phyloP scores from a whole-genome alignment of 768 basidiomycete genomes.

The Tylopilus felleus region DNA sequence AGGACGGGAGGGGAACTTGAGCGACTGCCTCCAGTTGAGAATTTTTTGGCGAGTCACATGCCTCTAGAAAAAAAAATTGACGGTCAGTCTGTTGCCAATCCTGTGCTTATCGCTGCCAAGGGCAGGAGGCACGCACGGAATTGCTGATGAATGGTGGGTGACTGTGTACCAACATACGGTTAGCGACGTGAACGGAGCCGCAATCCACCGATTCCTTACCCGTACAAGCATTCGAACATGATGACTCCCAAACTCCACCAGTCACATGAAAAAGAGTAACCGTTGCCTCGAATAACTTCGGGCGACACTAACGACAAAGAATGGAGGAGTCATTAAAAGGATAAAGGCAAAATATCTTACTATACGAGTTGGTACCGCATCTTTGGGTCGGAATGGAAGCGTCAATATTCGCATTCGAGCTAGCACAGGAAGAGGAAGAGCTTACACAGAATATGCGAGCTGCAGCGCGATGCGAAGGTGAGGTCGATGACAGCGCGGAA shows the following conservation, averaged over 20 bases:
- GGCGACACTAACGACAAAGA: slow-evolving; percentile 65
- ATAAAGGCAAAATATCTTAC: slow-evolving; percentile 45
- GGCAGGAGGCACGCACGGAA: slow-evolving; percentile 53
- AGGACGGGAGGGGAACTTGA: slow-evolving; percentile 84
- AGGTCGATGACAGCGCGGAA: slow-evolving; percentile 23
- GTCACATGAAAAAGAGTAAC: slow-evolving; percentile 92
- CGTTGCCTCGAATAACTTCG: slow-evolving; percentile 86
- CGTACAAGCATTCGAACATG: slow-evolving; percentile 93
- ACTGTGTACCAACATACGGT: slow-evolving; percentile 38
- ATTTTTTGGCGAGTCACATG: slow-evolving; percentile 97
- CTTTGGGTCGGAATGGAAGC: slow-evolving; percentile 42
- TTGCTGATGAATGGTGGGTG: slow-evolving; percentile 96
- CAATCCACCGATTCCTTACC: slow-evolving; percentile 48
- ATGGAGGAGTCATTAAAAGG: slow-evolving; percentile 26
- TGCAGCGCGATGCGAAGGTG: slow-evolving; percentile 33
- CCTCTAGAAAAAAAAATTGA: slow-evolving; percentile 46
- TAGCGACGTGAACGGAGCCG: slow-evolving; percentile 26
- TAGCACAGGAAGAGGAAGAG: slow-evolving; percentile 23
- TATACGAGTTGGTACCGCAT: slow-evolving; percentile 84
- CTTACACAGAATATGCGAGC: slow-evolving; percentile 89
- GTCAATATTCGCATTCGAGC: slow-evolving; percentile 15
- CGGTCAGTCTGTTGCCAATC: slow-evolving; percentile 15
- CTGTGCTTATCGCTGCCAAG: slow-evolving; percentile 20
- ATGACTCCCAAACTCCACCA: slow-evolving; percentile 99
- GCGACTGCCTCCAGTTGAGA: slow-evolving; percentile 87